These are phyloP conservation scores for Xylariomycetidae sp. DNA, from an alignment of 2,329 filamentous ascomycete species.

Conservation along the genomic window DNA sequence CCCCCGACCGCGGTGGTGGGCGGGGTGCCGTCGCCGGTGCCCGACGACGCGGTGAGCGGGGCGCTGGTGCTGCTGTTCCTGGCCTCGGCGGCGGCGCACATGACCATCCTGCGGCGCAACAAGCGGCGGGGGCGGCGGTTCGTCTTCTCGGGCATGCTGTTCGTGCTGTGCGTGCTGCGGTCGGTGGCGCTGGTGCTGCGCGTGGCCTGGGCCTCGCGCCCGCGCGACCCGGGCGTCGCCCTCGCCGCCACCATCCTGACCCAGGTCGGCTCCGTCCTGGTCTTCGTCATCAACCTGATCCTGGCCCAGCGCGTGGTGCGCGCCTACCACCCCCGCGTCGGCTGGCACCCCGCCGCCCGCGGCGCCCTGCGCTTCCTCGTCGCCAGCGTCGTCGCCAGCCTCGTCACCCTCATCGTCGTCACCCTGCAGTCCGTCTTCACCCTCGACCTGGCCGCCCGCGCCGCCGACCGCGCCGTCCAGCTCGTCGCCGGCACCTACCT, in stretches of 20 bases:
- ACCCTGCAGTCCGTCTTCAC: conserved; percentile 65
- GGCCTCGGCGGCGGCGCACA: conserved; percentile 17
- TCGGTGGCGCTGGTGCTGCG: conserved; percentile 45
- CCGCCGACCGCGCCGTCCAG: conserved; percentile 56
- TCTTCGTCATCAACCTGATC: conserved; percentile 74
- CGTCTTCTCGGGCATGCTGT: conserved; percentile 49
- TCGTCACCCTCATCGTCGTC: conserved; percentile 61
- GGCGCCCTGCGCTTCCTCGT: conserved; percentile 53
- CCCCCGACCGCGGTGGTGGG: conserved; percentile 16
- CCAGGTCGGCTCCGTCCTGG: conserved; percentile 64
- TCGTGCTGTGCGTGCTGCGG: conserved; percentile 53
- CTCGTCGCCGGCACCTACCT: conserved; percentile 57
- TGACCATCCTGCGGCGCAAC: conserved; percentile 37
- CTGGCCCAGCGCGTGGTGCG: conserved; percentile 71
- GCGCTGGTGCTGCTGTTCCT: conserved; percentile 19
- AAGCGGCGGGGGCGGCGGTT: conserved; percentile 49
- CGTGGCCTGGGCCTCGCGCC: conserved; percentile 45
- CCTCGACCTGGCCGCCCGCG: conserved; percentile 40
- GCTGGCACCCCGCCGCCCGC: conserved; percentile 56
- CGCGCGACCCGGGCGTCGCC: conserved; percentile 34
- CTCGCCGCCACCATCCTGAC: conserved; percentile 65
- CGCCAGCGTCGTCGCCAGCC: conserved; percentile 47
- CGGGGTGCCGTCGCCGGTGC: conserved; percentile 12
- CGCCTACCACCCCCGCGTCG: conserved; percentile 62
- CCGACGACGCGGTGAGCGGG: conserved; percentile 19